Evolutionary conservation across 2,329 filamentous ascomycete species (phyloP), one percentile per base, ranked within the genome.

Genomic region (Calonectria leucothoes): DNA sequence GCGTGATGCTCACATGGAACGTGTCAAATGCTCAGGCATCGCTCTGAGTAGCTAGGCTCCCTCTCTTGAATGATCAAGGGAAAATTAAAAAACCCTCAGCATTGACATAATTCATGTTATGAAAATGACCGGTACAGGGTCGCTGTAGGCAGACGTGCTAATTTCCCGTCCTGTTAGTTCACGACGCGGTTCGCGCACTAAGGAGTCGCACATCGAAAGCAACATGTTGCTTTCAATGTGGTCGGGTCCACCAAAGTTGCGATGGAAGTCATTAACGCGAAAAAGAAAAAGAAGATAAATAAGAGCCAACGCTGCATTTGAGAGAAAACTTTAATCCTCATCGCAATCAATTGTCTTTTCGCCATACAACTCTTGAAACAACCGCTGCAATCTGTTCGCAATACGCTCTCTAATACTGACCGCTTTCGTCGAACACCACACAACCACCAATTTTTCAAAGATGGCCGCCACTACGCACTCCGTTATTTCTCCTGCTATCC

Each of bases 401-500:
- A 5, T 27, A 39, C 20, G 4, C 23, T 39, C 33, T 27, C n/a
- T n/a, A n/a, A n/a, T n/a, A n/a, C n/a, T 11, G 23, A 15, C 7
- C 17, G 10, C 35, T 23, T 14, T 27, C n/a, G 3, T 20, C 12
- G 3, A 7, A 37, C 33, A 27, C 31, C 15, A 39, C 8, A n/a
- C 14, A n/a, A 14, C 14, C 23, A 15, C 17, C 23, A 17, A 61
- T 10, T 14, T 42, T 7, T 29, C 17, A 23, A 33, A 31, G n/a
- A 64, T 64, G 59, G 39, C 37, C 3, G 10, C 17, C 27, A 20
- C 27, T 15, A 63, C 66, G 10, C 72, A 76, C 49, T 72, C 69
- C 6, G 33, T 69, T 70, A 85, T 86, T 59, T 82, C 82, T 8
- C 84, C 85, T 1, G 83, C 84, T 20, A 86, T 86, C 51, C 76